Evolutionary conservation across 768 basidiomycete genomes (phyloP), one percentile per base, ranked within the genome.

Genomic region (Calvatia gigantea): DNA sequence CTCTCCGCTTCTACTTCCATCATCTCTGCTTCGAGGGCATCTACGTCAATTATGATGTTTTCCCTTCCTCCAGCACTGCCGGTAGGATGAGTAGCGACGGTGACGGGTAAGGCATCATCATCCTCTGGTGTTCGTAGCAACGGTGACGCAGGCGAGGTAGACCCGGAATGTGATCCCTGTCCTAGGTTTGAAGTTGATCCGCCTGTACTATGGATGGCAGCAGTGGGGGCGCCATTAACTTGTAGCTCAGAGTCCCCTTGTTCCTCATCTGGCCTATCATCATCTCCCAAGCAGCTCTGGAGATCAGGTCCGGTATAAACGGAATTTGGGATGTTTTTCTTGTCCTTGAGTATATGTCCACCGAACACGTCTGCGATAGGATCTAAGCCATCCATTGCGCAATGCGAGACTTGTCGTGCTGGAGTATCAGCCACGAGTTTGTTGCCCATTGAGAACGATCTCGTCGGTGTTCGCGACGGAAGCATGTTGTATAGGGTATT

Each of bases 1-100:
- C 21, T 42, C 35, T 37, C 52, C 17, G 63, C 64, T 25, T 65
- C 64, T 21, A 60, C 7, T n/a, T 37, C 35, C 61, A 7, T 69
- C 68, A 29, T 69, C 67, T 61, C 27, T 51, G 51, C 46, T 27
- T 65, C 62, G 6, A 60, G 32, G 15, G 62, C 64, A 35, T 67
- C 68, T 31, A 73, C 66, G 31, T 71, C 64, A 46, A 65, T 64
- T 32, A 61, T 51, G 4, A 61, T 58, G 2, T 51, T 57, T 28
- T 64, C 61, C 21, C 50, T 46, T 12, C 29, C 28, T 15, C 42
- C 48, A 49, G 53, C 56, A 39, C 25, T 38, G 15, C 33, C 33
- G 23, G 23, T 4, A 14, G 21, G 15, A 15, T 25, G 32, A 28
- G 35, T 35, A 21, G 32, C 48, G 19, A 50, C 51, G 6, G 19